These are phyloP conservation scores for Termitomyces sp. DNA, from an alignment of 768 basidiomycete genomes.

Conservation along the genomic window DNA sequence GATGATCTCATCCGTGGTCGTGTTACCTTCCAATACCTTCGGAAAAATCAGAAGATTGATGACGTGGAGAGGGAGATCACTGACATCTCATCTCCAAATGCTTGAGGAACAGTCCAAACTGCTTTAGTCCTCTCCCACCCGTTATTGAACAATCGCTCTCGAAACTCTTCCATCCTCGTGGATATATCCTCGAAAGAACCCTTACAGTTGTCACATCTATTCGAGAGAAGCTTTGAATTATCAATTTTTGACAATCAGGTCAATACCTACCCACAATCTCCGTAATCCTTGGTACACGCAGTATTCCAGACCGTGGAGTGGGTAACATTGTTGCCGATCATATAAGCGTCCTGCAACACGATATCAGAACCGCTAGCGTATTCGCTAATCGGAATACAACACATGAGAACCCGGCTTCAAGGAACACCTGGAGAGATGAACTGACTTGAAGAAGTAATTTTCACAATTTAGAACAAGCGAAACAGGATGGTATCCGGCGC, in stretches of 20 bases:
- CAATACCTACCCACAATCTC: constrained; percentile 66
- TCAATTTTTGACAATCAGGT: not conserved
- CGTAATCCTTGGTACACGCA: constrained; percentile 56
- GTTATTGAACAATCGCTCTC: constrained; percentile 48
- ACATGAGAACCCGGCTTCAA: not conserved
- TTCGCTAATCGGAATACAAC: constrained; percentile 16
- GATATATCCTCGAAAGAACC: constrained; percentile 70
- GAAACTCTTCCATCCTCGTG: constrained; percentile 60
- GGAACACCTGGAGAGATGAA: not conserved
- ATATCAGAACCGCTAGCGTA: constrained; percentile 61
- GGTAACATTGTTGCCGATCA: constrained; percentile 56
- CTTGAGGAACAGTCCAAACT: constrained; percentile 79
- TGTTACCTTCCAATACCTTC: constrained; percentile 45
- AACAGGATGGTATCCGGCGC: constrained; percentile 58
- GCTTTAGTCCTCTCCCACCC: constrained; percentile 67
- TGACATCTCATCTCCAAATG: constrained; percentile 58
- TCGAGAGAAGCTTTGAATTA: not conserved
- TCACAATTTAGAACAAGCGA: constrained; percentile 61
- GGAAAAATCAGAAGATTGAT: not conserved
- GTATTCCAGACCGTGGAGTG: constrained; percentile 59
- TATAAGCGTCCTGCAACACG: constrained; percentile 63
- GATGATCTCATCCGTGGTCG: not conserved
- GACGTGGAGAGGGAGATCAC: constrained; percentile 7
- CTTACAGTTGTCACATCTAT: constrained; percentile 53
- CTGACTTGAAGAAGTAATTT: constrained; percentile 55